Conservation (phyloP, 1,284 basidiomycete species). For the Retiboletus flavoniger region DNA sequence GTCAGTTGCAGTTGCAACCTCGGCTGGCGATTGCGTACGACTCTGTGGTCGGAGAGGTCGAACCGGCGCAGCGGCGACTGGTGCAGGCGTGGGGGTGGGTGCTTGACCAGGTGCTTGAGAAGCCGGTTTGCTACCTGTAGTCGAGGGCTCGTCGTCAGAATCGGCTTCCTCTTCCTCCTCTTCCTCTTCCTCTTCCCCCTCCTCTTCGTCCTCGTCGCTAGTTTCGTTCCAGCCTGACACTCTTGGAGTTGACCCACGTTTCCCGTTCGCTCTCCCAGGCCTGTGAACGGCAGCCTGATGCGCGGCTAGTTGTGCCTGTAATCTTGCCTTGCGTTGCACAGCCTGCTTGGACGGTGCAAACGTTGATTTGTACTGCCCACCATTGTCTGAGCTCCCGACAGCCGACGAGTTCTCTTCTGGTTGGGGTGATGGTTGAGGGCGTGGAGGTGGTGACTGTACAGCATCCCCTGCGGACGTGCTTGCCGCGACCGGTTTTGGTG, state of each 20-base stretch:
- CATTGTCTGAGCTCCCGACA: slow-evolving; percentile 25
- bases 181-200: slow-evolving; percentile 57
- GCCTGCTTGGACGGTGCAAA: slow-evolving; percentile 83
- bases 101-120: slow-evolving; percentile 21
- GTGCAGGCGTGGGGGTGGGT: slow-evolving; percentile 24
- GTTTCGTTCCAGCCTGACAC: slow-evolving; percentile 70
- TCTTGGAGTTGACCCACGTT: slow-evolving; percentile 41
- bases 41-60: slow-evolving; percentile 33
- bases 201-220: slow-evolving; percentile 78
- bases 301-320: slow-evolving; percentile 78
- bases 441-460: slow-evolving; percentile 30
- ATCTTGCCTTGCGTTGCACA: slow-evolving; percentile 77
- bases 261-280: slow-evolving; percentile 70
- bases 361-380: slow-evolving; percentile 63
- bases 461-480: slow-evolving; percentile 4
- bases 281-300: slow-evolving; percentile 69
- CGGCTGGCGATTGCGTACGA: slow-evolving; percentile 31
- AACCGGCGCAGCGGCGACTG: slow-evolving; percentile 27
- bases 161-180: slow-evolving; percentile 63
- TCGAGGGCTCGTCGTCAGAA: slow-evolving; percentile 53
- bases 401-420: slow-evolving; percentile 11
- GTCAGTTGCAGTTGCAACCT: slow-evolving; percentile 32
- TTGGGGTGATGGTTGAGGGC: slow-evolving; percentile 23
- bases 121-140: slow-evolving; percentile 33
- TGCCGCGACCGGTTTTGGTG: slow-evolving; percentile 19